Base-by-base conservation (phyloP, 345 rosid genomes). In the Lagerstroemia speciosa region DNA sequence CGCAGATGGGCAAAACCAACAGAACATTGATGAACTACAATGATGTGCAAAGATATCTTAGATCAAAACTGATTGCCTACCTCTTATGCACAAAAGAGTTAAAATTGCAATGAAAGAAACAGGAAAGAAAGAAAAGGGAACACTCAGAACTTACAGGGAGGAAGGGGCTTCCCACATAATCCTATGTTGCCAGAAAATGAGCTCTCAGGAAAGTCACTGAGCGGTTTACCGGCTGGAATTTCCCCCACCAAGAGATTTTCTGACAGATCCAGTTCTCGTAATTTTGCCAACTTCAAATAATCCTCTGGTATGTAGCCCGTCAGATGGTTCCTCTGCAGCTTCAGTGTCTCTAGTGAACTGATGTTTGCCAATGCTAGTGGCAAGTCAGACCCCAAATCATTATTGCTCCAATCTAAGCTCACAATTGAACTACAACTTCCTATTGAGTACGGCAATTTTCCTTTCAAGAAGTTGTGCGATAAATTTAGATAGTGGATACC, bases 121-220 rank as follows among this genome's bases (percentile, higher is more conserved):
- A 40, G 33, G n/a, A n/a, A n/a, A n/a, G n/a, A n/a, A n/a, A n/a
- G n/a, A 37, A 38, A 34, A 48, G 37, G 14, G 12, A 43, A 34
- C 4, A 61, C 45, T 6, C 14, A 69, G 68, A 36, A 61, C 73
- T 66, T 75, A 62, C 87, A 85, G 20, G 86, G 84, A 69, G 68
- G 8, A 31, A 83, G 87, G 22, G 90, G 87, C 62, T 80, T 81
- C 69, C 87, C 90, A 16, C 90, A 85, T 73, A 86, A 77, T 31
- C 82, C 90, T 77, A 30, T 75, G 78, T 81, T 86, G 65, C 90
- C 84, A 3, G 77, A 62, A 66, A 74, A 86, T 24, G 80, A 75
- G 62, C 83, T 81, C 36, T 3, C 33, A 22, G 90, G 90, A 34
- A 86, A 86, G 60, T 82, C 67, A 45, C 70, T 72, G 19, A 85